Evolutionary conservation across 768 basidiomycete species (phyloP).

Genomic region (Russula abietina): DNA sequence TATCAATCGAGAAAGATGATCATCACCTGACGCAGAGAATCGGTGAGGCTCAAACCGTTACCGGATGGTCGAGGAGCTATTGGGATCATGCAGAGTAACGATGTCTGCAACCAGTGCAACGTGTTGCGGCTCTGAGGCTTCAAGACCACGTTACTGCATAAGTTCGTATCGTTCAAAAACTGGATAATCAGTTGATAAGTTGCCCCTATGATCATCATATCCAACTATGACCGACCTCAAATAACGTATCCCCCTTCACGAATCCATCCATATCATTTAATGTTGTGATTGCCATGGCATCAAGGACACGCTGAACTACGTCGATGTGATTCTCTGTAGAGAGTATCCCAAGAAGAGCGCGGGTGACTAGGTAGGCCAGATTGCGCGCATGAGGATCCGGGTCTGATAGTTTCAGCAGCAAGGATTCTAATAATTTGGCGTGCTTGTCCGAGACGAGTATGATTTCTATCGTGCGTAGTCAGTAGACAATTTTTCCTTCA

Average conservation of each 20-base stretch:
- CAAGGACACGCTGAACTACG: slow-evolving; percentile 44
- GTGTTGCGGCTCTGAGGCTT: slow-evolving; percentile 61
- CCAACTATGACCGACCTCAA: slow-evolving; percentile 28
- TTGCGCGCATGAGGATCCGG: slow-evolving; percentile 46
- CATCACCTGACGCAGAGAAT: slow-evolving; percentile 12
- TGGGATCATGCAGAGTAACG: slow-evolving; percentile 47
- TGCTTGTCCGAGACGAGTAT: slow-evolving; percentile 49
- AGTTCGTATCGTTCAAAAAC: slow-evolving; percentile 40
- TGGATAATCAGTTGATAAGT: slow-evolving; percentile 27
- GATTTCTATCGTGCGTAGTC: slow-evolving; percentile 44
- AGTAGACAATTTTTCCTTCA: not conserved
- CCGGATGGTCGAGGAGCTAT: slow-evolving; percentile 43
- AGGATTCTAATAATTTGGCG: slow-evolving; percentile 38
- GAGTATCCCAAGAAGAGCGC: slow-evolving; percentile 50
- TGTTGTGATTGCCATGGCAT: slow-evolving; percentile 41
- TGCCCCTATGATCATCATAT: not conserved
- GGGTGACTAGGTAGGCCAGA: slow-evolving; percentile 56
- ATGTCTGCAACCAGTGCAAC: slow-evolving; percentile 49
- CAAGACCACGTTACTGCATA: slow-evolving; percentile 45
- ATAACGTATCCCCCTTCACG: slow-evolving; percentile 29
- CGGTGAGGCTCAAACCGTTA: slow-evolving; percentile 48
- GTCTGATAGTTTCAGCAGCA: slow-evolving; percentile 50
- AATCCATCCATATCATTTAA: slow-evolving; percentile 42
- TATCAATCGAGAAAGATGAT: not conserved
- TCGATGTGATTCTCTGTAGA: slow-evolving; percentile 56